Percentiles rank a stretch among this genome's conserved stretches.
These are phyloP conservation scores for Vinca major DNA, from an alignment of 305 asterid genomes.

Conservation along the genomic window DNA sequence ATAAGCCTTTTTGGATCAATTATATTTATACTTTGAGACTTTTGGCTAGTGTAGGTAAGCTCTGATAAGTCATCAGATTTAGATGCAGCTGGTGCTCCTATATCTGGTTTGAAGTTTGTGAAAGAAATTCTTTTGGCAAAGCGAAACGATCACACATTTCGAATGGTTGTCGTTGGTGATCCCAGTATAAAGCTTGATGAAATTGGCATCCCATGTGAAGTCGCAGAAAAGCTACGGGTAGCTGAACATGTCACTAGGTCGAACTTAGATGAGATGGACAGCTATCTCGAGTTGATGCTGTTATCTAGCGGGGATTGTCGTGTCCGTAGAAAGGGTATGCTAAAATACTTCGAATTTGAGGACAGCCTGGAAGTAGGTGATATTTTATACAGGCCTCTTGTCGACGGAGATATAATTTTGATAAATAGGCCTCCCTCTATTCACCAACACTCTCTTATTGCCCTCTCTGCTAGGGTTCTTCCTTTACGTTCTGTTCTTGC, in stretches of 20 bases:
- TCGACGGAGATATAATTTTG: constrained; percentile 76
- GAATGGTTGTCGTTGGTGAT: constrained; percentile 94
- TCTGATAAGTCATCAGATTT: constrained; percentile 51
- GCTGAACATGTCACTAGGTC: constrained; percentile 46
- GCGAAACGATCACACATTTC: constrained; percentile 67
- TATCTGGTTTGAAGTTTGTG: constrained; percentile 59
- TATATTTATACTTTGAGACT: constrained; percentile 16
- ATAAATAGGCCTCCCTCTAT: constrained; percentile 93
- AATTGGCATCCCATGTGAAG: constrained; percentile 64
- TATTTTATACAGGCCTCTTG: constrained; percentile 53
- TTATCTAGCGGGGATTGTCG: constrained; percentile 36
- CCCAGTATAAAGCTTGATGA: constrained; percentile 62
- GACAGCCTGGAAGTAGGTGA: constrained; percentile 68
- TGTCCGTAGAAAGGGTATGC: constrained; percentile 49
- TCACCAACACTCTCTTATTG: constrained; percentile 87
- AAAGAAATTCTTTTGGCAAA: constrained; percentile 79
- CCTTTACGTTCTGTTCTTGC: constrained; percentile 54
- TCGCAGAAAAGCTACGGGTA: constrained; percentile 57
- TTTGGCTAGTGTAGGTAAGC: constrained; percentile 59
- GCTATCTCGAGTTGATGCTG: constrained; percentile 50
- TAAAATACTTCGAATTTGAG: constrained; percentile 35
- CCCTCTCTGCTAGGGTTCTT: constrained; percentile 62
- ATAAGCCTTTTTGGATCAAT: neutral
- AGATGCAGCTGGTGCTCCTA: constrained; percentile 43
- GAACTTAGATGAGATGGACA: constrained; percentile 56